These are phyloP conservation scores for Phytophthora citricola DNA, from an alignment of 352 stramenopile species.

Conservation along the genomic window DNA sequence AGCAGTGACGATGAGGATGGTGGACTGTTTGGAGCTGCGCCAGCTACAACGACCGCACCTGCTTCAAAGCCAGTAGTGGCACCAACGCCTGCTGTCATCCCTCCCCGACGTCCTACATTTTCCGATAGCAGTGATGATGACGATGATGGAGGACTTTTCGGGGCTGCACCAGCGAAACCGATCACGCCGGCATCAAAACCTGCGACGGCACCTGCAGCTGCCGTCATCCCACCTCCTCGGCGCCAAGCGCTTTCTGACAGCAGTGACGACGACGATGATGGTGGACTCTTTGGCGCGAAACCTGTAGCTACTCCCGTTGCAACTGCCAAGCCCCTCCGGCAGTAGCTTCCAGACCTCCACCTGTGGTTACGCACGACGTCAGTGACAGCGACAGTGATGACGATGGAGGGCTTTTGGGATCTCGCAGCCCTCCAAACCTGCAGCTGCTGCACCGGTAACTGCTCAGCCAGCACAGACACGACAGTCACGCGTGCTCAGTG, in stretches of 20 bases:
- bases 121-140: slow-evolving; percentile 65
- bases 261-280: slow-evolving; percentile 50
- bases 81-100: background rate
- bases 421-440: slow-evolving; percentile 30
- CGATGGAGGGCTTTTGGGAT: slow-evolving; percentile 50
- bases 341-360: slow-evolving; percentile 24
- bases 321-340: slow-evolving; percentile 5
- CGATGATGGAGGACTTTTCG: slow-evolving; percentile 66
- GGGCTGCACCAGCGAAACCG: slow-evolving; percentile 7
- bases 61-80: slow-evolving; percentile 19
- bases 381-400: slow-evolving; percentile 47
- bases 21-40: slow-evolving; percentile 53
- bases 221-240: slow-evolving; percentile 3
- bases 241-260: slow-evolving; percentile 36
- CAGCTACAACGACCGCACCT: too few relatives aligned
- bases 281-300: slow-evolving; percentile 46
- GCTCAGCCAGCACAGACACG: slow-evolving; percentile 6
- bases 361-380: slow-evolving; percentile 24
- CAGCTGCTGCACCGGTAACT: slow-evolving; percentile 13
- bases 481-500: slow-evolving; percentile 46
- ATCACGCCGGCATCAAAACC: slow-evolving; percentile 20
- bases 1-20: slow-evolving; percentile 21
- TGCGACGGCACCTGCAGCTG: slow-evolving; percentile 19
- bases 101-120: slow-evolving; percentile 40
- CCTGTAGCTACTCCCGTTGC: slow-evolving; percentile 1